Evolutionary conservation across 1,139 yeast genomes (phyloP).

Genomic region (Taphrina flavorubra): DNA sequence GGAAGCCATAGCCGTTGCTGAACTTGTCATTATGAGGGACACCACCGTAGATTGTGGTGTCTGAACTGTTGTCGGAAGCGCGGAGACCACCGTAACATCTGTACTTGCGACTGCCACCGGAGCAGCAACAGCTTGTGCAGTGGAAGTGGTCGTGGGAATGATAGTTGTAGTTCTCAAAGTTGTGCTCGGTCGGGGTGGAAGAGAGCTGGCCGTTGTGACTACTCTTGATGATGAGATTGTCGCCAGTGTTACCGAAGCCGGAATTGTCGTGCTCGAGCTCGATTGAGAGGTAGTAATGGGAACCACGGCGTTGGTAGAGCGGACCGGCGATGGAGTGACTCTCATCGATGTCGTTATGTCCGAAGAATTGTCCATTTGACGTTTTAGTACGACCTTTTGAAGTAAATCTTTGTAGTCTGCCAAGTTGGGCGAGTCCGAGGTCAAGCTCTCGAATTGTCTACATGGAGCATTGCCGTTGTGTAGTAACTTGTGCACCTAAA

Average conservation of each 20-base stretch:
- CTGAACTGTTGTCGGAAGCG: not conserved
- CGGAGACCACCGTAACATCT: not conserved
- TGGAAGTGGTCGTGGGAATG: not conserved
- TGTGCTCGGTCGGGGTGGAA: not conserved
- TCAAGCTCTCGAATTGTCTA: conserved; percentile 2
- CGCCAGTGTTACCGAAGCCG: not conserved
- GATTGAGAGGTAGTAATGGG: not conserved
- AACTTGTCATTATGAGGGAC: not conserved
- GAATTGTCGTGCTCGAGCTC: not conserved
- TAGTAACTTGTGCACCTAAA: conserved; percentile 4
- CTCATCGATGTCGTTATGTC: not conserved
- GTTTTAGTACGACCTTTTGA: conserved; percentile 4
- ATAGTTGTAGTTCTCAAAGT: not conserved
- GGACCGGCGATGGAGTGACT: not conserved
- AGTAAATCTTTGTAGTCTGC: conserved; percentile 1
- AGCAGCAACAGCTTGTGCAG: not conserved
- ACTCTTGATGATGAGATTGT: not conserved
- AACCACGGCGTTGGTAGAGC: not conserved
- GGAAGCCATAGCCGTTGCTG: not conserved
- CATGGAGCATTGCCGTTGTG: conserved; percentile 19
- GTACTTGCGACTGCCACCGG: not conserved
- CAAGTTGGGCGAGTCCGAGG: conserved; percentile 4
- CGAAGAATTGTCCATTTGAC: conserved; percentile 24
- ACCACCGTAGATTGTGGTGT: not conserved
- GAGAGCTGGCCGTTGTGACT: not conserved